Conservation (phyloP, 345 rosid species). For the Eucalyptus shirleyi region DNA sequence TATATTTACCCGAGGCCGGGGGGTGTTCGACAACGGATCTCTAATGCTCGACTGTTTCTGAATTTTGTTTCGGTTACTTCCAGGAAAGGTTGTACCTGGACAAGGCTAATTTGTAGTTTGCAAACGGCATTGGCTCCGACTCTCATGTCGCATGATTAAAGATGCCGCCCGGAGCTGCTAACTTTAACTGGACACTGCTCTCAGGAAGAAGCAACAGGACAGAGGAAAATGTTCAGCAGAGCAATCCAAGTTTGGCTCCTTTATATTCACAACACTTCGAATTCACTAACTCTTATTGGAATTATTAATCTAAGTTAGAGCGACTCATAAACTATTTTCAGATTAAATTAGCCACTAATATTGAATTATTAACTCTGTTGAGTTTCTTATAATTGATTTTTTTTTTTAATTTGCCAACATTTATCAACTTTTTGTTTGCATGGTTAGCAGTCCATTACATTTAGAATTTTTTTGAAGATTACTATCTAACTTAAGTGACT, state of each 20-base stretch:
- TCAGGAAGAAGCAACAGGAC: background rate
- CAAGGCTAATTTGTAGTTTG: background rate
- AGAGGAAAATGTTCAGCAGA: background rate
- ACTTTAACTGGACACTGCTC: background rate
- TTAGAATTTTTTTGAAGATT: background rate
- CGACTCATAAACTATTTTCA: background rate
- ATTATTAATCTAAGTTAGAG: background rate
- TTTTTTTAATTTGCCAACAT: background rate
- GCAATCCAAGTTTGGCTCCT: background rate
- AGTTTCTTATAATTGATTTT: background rate
- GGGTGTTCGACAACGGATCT: background rate
- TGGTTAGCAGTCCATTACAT: background rate
- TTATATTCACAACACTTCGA: background rate
- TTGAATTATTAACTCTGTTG: background rate
- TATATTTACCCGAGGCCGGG: background rate
- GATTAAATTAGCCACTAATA: background rate
- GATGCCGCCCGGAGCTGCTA: background rate
- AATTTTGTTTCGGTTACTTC: background rate
- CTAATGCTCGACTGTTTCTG: background rate
- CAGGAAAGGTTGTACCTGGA: background rate
- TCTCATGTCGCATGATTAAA: background rate
- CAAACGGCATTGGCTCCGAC: background rate
- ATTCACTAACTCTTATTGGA: background rate
- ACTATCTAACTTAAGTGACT: background rate
- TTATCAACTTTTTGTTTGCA: background rate